Percentiles rank a stretch among this genome's conserved stretches.
Evolutionary conservation across 345 rosid genomes (phyloP).

Genomic region (Citrus mangshanensis): DNA sequence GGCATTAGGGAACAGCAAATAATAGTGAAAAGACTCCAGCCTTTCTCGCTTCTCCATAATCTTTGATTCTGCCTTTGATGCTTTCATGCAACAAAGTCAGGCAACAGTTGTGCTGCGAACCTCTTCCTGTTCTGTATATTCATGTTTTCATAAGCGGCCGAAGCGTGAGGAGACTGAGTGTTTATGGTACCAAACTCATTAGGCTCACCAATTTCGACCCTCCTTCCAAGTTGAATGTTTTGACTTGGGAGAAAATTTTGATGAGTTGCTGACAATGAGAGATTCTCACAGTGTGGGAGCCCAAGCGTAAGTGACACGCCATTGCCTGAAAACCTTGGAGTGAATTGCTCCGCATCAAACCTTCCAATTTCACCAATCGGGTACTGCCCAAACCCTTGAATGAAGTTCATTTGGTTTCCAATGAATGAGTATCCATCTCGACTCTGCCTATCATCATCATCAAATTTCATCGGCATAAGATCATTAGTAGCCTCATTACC

Average conservation of each 20-base stretch:
- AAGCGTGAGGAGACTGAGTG: conserved; percentile 52
- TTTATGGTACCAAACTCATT: conserved; percentile 57
- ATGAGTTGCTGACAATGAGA: conserved; percentile 66
- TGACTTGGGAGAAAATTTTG: conserved; percentile 75
- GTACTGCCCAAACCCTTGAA: conserved; percentile 84
- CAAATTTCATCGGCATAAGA: conserved; percentile 53
- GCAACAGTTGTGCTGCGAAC: conserved; percentile 81
- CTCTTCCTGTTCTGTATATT: conserved; percentile 82
- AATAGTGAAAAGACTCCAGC: conserved; percentile 24
- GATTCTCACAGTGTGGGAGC: conserved; percentile 84
- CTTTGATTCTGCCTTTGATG: neutral
- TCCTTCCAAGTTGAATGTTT: conserved; percentile 72
- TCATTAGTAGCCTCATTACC: conserved; percentile 41
- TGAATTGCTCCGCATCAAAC: conserved; percentile 68
- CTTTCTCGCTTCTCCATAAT: neutral
- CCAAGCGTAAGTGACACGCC: conserved; percentile 94
- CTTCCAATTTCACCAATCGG: conserved; percentile 82
- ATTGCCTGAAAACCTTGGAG: conserved; percentile 72
- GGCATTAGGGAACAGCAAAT: conserved; percentile 24
- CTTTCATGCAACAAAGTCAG: conserved; percentile 79
- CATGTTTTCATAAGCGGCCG: conserved; percentile 68
- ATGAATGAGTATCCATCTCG: conserved; percentile 81
- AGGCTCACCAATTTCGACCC: conserved; percentile 65
- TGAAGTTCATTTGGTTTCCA: conserved; percentile 62
- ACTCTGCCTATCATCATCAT: conserved; percentile 48